phyloP scores from a whole-genome alignment of 148 eudicot genomes.

The Amaranthus hypochondriacus region DNA sequence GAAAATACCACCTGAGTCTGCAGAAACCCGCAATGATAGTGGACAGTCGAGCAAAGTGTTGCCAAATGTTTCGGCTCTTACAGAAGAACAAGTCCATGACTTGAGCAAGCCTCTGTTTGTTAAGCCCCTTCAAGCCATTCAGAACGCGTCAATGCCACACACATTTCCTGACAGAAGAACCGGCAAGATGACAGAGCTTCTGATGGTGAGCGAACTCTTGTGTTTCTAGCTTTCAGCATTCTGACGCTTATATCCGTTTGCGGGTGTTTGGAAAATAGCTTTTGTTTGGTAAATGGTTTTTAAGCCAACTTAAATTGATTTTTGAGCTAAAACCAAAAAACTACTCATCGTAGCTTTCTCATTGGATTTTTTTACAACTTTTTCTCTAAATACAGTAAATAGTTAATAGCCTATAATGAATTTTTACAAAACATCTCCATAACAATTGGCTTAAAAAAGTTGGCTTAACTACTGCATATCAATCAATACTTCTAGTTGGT shows the following conservation, averaged over 20 bases:
- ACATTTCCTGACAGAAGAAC: constrained; percentile 38
- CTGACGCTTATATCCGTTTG: background rate
- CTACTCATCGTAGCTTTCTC: no score
- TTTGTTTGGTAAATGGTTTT: no score
- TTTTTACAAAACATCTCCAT: no score
- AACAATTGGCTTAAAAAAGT: no score
- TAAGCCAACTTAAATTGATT: no score
- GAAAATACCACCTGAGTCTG: constrained; percentile 29
- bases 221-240: background rate
- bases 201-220: constrained; percentile 48
- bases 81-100: constrained; percentile 34
- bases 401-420: no score
- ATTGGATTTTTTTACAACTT: background rate
- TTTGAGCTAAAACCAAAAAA: no score
- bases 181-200: constrained; percentile 88
- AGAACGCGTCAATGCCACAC: constrained; percentile 27
- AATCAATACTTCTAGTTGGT: no score
- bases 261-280: no score
- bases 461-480: no score
- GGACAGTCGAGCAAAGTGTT: constrained; percentile 22
- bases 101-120: constrained; percentile 46
- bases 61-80: constrained; percentile 23
- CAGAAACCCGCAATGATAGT: constrained; percentile 25
- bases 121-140: constrained; percentile 56
- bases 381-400: background rate